phyloP scores from a whole-genome alignment of 2,329 filamentous ascomycete species.

The Sarocladium kiliense region DNA sequence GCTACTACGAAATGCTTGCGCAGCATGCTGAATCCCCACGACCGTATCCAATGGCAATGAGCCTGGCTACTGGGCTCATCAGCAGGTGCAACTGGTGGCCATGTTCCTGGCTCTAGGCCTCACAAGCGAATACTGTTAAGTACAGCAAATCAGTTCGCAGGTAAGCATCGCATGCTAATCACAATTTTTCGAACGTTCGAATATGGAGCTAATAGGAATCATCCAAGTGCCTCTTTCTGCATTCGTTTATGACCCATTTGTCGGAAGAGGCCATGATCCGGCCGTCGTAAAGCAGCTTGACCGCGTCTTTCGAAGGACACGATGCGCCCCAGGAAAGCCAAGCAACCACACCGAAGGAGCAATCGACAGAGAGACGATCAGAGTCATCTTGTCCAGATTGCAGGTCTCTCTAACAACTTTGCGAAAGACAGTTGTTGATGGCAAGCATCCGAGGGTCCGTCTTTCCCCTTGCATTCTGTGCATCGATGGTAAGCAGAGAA shows the following conservation, averaged over 20 bases:
- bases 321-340: neutral
- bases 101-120: neutral
- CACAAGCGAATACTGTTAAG: neutral
- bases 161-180: neutral
- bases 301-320: neutral
- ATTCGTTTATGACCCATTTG: neutral
- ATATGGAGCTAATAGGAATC: neutral
- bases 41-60: no score
- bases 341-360: neutral
- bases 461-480: neutral
- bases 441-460: neutral
- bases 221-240: neutral
- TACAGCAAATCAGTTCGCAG: neutral
- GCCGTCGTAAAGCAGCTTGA: neutral
- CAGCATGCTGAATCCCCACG: no score
- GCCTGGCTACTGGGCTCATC: neutral
- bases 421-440: neutral
- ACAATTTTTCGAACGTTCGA: neutral
- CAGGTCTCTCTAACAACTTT: neutral
- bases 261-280: neutral
- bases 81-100: neutral
- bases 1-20: no score
- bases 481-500: neutral
- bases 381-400: neutral
- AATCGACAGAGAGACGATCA: neutral